A percentile compares a stretch with the other conserved stretches of the same genome.
These are phyloP conservation scores for Russula emetica DNA, from an alignment of 768 basidiomycete genomes.

Conservation along the genomic window DNA sequence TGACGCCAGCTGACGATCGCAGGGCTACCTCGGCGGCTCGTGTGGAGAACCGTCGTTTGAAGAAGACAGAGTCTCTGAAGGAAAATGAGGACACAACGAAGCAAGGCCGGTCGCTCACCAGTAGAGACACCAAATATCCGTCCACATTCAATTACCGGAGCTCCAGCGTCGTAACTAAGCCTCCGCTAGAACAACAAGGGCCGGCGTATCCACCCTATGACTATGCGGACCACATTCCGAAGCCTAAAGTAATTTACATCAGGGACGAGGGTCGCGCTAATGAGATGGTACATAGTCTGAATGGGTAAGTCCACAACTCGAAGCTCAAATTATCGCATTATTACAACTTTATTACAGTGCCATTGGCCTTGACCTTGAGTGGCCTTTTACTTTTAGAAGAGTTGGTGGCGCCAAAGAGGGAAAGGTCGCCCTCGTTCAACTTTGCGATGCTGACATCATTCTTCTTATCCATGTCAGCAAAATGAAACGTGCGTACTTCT, in stretches of 20 bases:
- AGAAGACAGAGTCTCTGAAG: conserved; percentile 8
- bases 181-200: neutral
- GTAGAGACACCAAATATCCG: neutral
- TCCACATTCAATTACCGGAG: neutral
- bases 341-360: conserved; percentile 39
- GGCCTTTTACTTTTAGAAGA: conserved; percentile 39
- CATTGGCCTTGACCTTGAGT: conserved; percentile 51
- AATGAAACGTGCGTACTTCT: conserved; percentile 41
- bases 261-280: conserved; percentile 42
- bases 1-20: neutral
- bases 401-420: conserved; percentile 32
- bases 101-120: neutral
- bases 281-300: conserved; percentile 37
- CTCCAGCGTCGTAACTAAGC: neutral
- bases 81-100: conserved; percentile 1
- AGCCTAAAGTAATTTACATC: conserved; percentile 40
- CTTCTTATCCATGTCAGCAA: conserved; percentile 46
- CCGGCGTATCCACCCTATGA: conserved; percentile 36
- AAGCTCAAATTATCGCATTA: neutral
- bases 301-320: conserved; percentile 34
- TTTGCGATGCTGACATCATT: conserved; percentile 42
- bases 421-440: conserved; percentile 44
- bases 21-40: conserved; percentile 3
- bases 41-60: neutral
- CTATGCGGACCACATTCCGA: conserved; percentile 36